Conservation (phyloP, 2,329 filamentous ascomycete genomes). For the Aschersonia sp. region DNA sequence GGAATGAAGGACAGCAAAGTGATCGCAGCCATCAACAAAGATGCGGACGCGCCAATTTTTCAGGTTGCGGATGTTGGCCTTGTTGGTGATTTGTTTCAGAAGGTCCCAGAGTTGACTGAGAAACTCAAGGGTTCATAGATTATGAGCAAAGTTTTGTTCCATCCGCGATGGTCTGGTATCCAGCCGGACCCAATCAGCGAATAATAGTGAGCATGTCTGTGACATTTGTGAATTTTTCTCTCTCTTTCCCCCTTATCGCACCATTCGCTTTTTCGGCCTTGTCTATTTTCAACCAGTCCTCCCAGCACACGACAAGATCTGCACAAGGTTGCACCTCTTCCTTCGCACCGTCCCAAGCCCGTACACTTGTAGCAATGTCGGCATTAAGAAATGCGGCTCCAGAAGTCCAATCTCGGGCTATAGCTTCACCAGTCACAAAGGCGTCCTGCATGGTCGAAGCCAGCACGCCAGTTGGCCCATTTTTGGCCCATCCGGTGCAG, state of each 20-base stretch:
- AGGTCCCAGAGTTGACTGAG: constrained; percentile 89
- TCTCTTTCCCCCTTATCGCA: constrained; percentile 52
- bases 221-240: constrained; percentile 53
- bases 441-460: constrained; percentile 93
- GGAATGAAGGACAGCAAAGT: constrained; percentile 99
- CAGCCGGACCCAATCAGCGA: constrained; percentile 13
- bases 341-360: constrained; percentile 68
- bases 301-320: constrained; percentile 59
- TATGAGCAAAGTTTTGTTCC: neutral
- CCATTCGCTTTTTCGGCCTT: constrained; percentile 58
- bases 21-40: constrained; percentile 98
- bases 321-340: constrained; percentile 38
- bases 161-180: neutral
- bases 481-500: constrained; percentile 93
- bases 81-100: constrained; percentile 90
- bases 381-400: constrained; percentile 23
- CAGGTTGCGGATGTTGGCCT: constrained; percentile 93
- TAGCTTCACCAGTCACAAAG: constrained; percentile 74
- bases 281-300: constrained; percentile 77
- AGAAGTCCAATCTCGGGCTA: constrained; percentile 60
- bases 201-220: constrained; percentile 43
- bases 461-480: constrained; percentile 88
- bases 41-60: constrained; percentile 93
- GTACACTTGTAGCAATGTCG: constrained; percentile 2
- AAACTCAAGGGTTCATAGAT: constrained; percentile 54